Conservation (phyloP, 148 eudicot species). For the Simmondsia chinensis region DNA sequence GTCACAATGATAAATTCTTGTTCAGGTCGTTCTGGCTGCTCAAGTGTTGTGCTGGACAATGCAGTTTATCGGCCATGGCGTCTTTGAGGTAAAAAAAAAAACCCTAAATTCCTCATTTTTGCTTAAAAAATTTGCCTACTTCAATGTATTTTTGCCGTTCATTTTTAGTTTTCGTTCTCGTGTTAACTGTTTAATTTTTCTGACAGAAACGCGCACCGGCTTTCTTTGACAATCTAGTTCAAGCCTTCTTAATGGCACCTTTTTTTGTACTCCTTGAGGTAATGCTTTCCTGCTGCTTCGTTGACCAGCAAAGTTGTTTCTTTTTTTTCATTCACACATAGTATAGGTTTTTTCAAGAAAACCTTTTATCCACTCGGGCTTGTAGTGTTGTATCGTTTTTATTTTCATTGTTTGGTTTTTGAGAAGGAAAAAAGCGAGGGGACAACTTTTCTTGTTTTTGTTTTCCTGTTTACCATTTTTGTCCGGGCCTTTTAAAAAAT, state of each 20-base stretch:
- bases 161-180: too few relatives aligned
- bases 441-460: too few relatives aligned
- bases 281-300: constrained; percentile 10
- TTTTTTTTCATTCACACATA: background rate
- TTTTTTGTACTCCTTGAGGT: constrained; percentile 87
- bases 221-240: constrained; percentile 62
- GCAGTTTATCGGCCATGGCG: constrained; percentile 90
- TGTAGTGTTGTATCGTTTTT: background rate
- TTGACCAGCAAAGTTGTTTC: background rate
- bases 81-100: constrained; percentile 72
- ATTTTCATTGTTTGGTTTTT: too few relatives aligned
- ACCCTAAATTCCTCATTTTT: too few relatives aligned
- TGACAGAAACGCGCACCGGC: constrained; percentile 83
- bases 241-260: constrained; percentile 85
- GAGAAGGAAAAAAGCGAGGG: too few relatives aligned
- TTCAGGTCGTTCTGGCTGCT: constrained; percentile 71
- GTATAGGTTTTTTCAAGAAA: background rate
- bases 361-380: too few relatives aligned
- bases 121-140: too few relatives aligned
- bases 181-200: too few relatives aligned
- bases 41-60: constrained; percentile 76
- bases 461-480: too few relatives aligned
- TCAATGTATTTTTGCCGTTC: too few relatives aligned
- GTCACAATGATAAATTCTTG: background rate
- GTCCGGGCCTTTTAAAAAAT: too few relatives aligned